Base-by-base conservation (phyloP, 2,329 filamentous ascomycete species). In the Ceratocystis destructans region DNA sequence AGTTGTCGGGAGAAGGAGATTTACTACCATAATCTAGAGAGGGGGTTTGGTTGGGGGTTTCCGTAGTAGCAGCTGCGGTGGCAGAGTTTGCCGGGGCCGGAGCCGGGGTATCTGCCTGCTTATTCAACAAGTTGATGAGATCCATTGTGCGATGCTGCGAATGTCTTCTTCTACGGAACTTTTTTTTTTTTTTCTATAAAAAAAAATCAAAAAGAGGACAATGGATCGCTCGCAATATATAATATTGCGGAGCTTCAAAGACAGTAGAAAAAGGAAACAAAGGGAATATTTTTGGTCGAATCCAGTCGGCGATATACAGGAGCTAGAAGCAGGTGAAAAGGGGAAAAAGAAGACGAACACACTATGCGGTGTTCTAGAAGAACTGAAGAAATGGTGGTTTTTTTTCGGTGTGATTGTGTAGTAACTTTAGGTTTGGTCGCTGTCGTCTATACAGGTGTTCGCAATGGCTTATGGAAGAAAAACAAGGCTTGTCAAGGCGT, bases 1-100 rank as follows among this genome's bases (percentile, higher is more conserved):
- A 50, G 17, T 28, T 59, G 12, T 76, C 75, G 6, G 73, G 73
- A 8, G 73, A 75, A 10, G 75, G 75, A 3, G 75, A 76, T 25
- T 65, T 67, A 48, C 66, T 67, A 46, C 63, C 66, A 31, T 53
- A 67, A 57, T 64, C 62, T 57, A 67, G 48, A n/a, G 66, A 67
- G 31, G 66, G 66, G 1, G 66, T 67, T 61, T 67, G 64, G 59
- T 65, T 62, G 57, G 66, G 63, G 20, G 64, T 61, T 46, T 67
- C 59, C 22, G 50, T 64, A 53, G 45, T 8, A 22, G 48, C 20
- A 53, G 48, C 20, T 15, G 48, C 20, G 25, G 22, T 53, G 10
- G 48, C 48, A 41, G 48, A n/a, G 48, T n/a, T 20, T 1, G 28
- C 28, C 28, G 31, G 22, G 12, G 46, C 63, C 12, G 37, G 33